These are phyloP conservation scores for Sechiopsis laciniata DNA, from an alignment of 306 rosid species.

Conservation along the genomic window DNA sequence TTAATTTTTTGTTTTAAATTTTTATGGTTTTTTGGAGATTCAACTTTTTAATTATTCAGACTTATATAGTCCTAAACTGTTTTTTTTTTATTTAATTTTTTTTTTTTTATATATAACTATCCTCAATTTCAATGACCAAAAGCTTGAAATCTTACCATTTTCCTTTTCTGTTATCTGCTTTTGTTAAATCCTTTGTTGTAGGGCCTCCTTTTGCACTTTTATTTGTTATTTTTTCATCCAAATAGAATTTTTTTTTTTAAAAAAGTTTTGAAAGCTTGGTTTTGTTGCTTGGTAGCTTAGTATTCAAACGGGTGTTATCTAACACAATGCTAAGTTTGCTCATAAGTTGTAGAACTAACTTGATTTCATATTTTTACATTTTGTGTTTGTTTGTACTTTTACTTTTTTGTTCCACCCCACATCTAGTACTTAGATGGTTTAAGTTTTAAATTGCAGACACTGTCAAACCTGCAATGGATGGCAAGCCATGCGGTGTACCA, in stretches of 20 bases:
- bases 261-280: background rate
- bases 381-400: background rate
- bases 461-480: constrained; percentile 87
- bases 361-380: constrained; percentile 9
- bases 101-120: background rate
- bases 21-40: too few species aligned
- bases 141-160: background rate
- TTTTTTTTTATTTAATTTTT: background rate
- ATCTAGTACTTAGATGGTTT: constrained; percentile 25
- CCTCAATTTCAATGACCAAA: background rate
- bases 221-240: background rate
- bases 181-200: background rate
- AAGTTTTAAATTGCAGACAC: constrained; percentile 45
- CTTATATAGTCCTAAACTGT: background rate
- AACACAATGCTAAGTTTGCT: background rate
- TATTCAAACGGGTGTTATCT: background rate
- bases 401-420: background rate
- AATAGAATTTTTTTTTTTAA: background rate
- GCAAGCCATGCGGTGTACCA: constrained; percentile 83
- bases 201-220: background rate
- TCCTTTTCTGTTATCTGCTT: background rate
- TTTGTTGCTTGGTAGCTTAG: background rate
- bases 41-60: background rate
- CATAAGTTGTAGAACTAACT: background rate
- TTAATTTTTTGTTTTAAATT: background rate